Conservation (phyloP, 1,284 basidiomycete genomes). For the Heimioporus retisporus region DNA sequence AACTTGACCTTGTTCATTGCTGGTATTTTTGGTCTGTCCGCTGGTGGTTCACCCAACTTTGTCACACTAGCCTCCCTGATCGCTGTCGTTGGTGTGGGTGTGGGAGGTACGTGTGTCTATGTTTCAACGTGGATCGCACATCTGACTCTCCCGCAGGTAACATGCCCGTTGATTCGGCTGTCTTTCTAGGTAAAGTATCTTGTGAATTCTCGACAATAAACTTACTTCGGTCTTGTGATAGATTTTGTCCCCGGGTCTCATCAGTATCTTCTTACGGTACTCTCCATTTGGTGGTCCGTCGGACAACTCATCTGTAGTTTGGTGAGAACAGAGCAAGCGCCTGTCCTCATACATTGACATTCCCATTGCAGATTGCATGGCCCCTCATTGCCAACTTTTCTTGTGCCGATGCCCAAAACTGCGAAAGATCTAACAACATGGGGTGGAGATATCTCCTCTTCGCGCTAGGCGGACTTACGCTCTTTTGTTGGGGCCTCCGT, state of each 20-base stretch:
- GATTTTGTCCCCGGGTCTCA: constrained; percentile 76
- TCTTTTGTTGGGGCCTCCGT: constrained; percentile 66
- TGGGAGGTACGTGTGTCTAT: constrained; percentile 48
- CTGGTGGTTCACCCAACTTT: constrained; percentile 56
- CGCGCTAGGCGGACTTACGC: constrained; percentile 57
- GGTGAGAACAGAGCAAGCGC: constrained; percentile 45
- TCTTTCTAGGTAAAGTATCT: constrained; percentile 63
- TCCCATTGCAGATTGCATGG: constrained; percentile 53
- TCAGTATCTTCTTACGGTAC: constrained; percentile 74
- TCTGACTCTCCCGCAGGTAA: constrained; percentile 50
- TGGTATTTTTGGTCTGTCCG: constrained; percentile 63
- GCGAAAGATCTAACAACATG: constrained; percentile 56
- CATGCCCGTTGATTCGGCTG: constrained; percentile 71
- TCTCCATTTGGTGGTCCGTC: constrained; percentile 80
- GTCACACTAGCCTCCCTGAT: constrained; percentile 56
- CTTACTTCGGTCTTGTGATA: constrained; percentile 25
- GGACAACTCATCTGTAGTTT: constrained; percentile 73
- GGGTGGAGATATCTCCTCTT: constrained; percentile 69
- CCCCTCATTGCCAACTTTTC: constrained; percentile 62
- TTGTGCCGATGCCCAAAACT: constrained; percentile 47
- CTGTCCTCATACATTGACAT: background rate
- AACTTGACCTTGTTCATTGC: constrained; percentile 72
- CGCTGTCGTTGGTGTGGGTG: constrained; percentile 57
- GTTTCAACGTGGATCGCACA: background rate
- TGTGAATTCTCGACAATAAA: background rate